Evolutionary conservation across 495 filamentous ascomycete species (phyloP), one percentile per base, ranked within the genome.

Genomic region (Durotheca rogersii): DNA sequence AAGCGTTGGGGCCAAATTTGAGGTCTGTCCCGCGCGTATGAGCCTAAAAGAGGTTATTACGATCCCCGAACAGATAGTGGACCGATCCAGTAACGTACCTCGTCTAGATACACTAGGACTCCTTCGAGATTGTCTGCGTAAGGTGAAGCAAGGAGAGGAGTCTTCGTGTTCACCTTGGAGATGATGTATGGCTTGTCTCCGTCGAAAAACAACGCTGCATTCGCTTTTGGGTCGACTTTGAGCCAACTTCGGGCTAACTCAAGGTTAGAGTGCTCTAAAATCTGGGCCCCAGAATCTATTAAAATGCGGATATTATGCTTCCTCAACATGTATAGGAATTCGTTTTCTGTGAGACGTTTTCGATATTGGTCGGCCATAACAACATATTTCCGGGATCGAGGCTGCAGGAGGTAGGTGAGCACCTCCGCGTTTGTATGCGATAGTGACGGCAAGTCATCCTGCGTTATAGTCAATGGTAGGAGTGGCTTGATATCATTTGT

Each of bases 361-460:
- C 69, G 66, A 3, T 40, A 36, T 0, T 2, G 9, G 33, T 64
- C 51, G 3, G 56, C 65, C 23, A 68, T 67, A 14, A 71, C 51
- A 9, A 62, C 33, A 49, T 74, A 78, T 3, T 29, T 6, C 10
- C 70, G 64, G 16, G 72, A 77, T 16, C 70, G 66, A 1, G 47
- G 25, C 15, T 76, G 58, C 2, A 80, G 66, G 3, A 80, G 62
- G 40, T 80, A 78, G 1, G 72, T 68, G 29, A 79, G 53, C 0
- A 81, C 78, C 48, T 78, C 73, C 0, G 76, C 74, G 51, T 77
- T 80, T 3, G 76, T 79, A 42, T 77, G 72, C 0, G 62, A 60
- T 2, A 79, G 53, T 0, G 53, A 46, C 2, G 63, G 62, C 0
- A 81, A 71, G 50, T 81, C 76, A 5, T 73, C 46, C 51, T 81